phyloP scores from a whole-genome alignment of 129 eudicot genomes.

The Lactuca sativa region DNA sequence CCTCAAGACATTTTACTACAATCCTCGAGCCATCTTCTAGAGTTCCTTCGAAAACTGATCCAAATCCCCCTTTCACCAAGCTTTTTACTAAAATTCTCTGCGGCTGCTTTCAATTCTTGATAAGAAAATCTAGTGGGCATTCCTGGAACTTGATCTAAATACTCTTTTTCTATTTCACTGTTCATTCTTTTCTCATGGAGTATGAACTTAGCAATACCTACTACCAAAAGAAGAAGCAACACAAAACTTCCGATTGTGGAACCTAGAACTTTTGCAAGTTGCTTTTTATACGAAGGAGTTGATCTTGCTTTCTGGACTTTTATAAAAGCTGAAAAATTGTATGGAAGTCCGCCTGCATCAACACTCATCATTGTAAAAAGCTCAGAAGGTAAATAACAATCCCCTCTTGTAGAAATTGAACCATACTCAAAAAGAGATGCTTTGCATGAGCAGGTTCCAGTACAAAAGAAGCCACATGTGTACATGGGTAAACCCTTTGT shows the following conservation, averaged over 20 bases:
- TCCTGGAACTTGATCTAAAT: slow-evolving; percentile 36
- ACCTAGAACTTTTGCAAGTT: not conserved
- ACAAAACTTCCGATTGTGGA: not conserved
- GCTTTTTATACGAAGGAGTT: not conserved
- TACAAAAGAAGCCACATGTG: slow-evolving; percentile 33
- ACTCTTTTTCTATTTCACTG: slow-evolving; percentile 37
- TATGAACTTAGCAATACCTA: not conserved
- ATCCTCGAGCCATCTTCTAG: slow-evolving; percentile 30
- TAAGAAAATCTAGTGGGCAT: slow-evolving; percentile 41
- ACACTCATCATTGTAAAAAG: slow-evolving; percentile 29
- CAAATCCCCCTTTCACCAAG: slow-evolving; percentile 54
- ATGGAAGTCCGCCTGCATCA: not conserved
- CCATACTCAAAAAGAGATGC: slow-evolving; percentile 34
- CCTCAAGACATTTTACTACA: slow-evolving; percentile 47
- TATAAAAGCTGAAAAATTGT: slow-evolving; percentile 22
- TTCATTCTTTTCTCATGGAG: not conserved
- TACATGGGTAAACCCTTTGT: not conserved
- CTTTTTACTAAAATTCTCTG: slow-evolving; percentile 39
- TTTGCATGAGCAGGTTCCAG: slow-evolving; percentile 35
- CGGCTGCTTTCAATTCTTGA: slow-evolving; percentile 34
- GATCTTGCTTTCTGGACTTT: slow-evolving; percentile 31
- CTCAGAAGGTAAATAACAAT: slow-evolving; percentile 26
- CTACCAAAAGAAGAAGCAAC: not conserved
- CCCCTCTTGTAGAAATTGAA: not conserved
- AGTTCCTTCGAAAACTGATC: slow-evolving; percentile 43